Evolutionary conservation across 1,284 basidiomycete genomes (phyloP), one percentile per base, ranked within the genome.

Genomic region (Rhodotorula sp.): DNA sequence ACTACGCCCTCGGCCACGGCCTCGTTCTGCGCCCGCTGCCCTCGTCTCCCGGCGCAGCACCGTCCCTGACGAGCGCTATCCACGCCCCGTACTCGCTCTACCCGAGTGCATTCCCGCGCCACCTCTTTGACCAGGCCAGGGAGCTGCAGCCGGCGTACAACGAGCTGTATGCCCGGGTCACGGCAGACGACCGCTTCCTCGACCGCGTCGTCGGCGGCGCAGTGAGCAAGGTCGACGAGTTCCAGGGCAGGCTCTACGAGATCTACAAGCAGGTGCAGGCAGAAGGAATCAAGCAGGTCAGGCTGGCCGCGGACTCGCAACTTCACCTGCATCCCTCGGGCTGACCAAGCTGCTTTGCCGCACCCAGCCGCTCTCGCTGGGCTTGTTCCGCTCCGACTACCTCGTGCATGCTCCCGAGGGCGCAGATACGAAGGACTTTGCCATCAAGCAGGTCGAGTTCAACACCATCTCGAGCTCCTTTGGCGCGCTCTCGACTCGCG

Each of bases 401-500:
- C 85, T 99, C 54, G 83, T 98, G n/a, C 92, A 99, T 79, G 81
- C 85, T 3, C 77, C 78, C 2, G 67, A 77, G 41, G 62, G 53
- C 14, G 82, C 84, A 12, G 54, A 76, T 4, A 65, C 70, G 12
- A 68, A 68, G 12, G 46, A 66, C 17, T 73, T 76, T 14, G 83
- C 84, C 44, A 83, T 99, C 71, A 97, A 94, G 81, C 96, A 99
- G 83, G 96, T 99, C 64, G 97, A 99, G 81, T 97, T 98, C 83
- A 99, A 99, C 81, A 98, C 96, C 9, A 96, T 98, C 76, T 93
- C 94, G 0, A 88, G 90, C 0, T 93, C 92, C 1, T 97, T 98
- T 80, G 96, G 94, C 1, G 81, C 89, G 0, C 84, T 98, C 21
- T 92, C 91, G 5, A 87, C 93, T 71, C 86, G 86, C 55, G 86